Percentiles rank a stretch among this genome's conserved stretches.
Evolutionary conservation across 148 eudicot genomes (phyloP).

Genomic region (Dysphania ambrosioides): DNA sequence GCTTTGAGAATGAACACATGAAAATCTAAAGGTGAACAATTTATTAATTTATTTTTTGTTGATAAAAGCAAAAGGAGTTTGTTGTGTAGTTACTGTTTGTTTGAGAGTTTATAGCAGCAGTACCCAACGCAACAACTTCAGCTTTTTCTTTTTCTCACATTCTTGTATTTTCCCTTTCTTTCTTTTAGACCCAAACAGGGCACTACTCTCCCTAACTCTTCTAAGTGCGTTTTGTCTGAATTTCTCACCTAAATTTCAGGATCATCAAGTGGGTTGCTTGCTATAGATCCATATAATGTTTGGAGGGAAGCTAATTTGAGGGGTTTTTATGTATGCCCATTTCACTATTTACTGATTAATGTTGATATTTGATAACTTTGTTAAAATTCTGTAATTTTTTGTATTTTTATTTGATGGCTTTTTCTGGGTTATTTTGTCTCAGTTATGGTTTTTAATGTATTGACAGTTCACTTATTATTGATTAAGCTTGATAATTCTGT

Average conservation of each 20-base stretch:
- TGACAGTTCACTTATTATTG: constrained; percentile 1
- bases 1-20: constrained; percentile 22
- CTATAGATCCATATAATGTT: constrained; percentile 14
- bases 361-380: not conserved
- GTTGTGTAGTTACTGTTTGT: constrained; percentile 13
- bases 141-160: constrained; percentile 17
- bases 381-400: not conserved
- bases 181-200: constrained; percentile 18
- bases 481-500: not conserved
- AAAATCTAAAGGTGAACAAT: not conserved
- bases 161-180: not conserved
- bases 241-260: constrained; percentile 13
- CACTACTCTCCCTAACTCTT: not conserved
- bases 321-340: constrained; percentile 26
- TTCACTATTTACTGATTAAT: not conserved
- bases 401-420: not conserved
- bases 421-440: constrained; percentile 15
- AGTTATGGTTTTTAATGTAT: no score
- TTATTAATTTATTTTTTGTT: not conserved
- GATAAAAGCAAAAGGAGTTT: constrained; percentile 6
- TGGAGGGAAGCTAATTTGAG: constrained; percentile 3
- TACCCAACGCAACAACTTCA: not conserved
- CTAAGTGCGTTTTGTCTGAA: not conserved
- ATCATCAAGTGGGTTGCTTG: constrained; percentile 1
- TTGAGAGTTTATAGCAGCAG: constrained; percentile 6